Base-by-base conservation (phyloP, 805 yeast species). In the Scheffersomyces amazonensis region DNA sequence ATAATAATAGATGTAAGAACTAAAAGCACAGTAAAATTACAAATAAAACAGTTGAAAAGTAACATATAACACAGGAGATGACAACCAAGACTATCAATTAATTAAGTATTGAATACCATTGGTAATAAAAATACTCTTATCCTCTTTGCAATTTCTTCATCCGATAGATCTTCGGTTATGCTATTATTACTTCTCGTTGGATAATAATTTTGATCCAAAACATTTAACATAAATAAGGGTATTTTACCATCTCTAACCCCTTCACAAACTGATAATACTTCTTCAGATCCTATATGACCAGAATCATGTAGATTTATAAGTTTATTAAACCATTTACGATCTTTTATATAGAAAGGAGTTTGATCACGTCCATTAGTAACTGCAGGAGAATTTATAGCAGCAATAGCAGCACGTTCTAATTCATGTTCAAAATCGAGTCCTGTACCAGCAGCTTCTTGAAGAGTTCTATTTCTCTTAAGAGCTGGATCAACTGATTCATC, bases 201-300 rank as follows among this genome's bases (percentile, higher is more conserved):
- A 35, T 57, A 57, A 41, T 58, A 58, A 4, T 54, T 56, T 30
- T 52, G 60, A 41, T 64, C 71, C 43, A 56, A 47, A 16, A 56
- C 54, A 40, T 60, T 66, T 35, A 64, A 50, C 64, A 64, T 59
- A 31, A 62, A 60, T 17, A 54, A 39, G 2, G 69, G 70, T 17
- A 64, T 60, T 39, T 55, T 62, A n/a, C 56, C 57, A 38, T 64
- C 70, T 33, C 69, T 47, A 1, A 64, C 62, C 1, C 69, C 70
- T 36, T 63, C 67, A 32, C 65, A 58, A 1, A 64, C 56, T 12
- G 51, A 36, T 16, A 64, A 47, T 3, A 64, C 66, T 22, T 64
- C 70, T 19, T 53, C 53, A 2, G 58, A 50, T 5, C 52, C 52
- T 2, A 64, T 39, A 25, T 47, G 50, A 9, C 54, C 57, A 11